A percentile compares a stretch with the other conserved stretches of the same genome.
These are phyloP conservation scores for Heterobasidion irregulare DNA, from an alignment of 1,284 basidiomycete genomes.

Conservation along the genomic window DNA sequence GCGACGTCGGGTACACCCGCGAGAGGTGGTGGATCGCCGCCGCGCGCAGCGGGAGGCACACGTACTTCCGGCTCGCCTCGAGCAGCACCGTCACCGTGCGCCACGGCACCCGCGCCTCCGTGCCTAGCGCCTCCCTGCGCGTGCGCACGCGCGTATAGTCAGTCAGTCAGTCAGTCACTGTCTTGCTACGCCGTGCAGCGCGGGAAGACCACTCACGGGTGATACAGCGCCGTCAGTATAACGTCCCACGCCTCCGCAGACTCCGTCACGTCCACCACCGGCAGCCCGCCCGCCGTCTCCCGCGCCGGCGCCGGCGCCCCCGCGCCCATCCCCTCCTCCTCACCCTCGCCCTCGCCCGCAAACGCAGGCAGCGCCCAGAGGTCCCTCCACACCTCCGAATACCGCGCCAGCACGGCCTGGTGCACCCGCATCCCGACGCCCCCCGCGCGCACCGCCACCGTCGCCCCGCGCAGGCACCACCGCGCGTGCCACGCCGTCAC, in stretches of 20 bases:
- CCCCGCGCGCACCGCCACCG: too few species aligned
- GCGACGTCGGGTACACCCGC: neutral
- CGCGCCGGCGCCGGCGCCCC: neutral
- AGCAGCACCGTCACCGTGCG: neutral
- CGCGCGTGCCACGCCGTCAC: too few species aligned
- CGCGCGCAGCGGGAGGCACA: slow-evolving; percentile 1
- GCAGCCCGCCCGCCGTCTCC: neutral
- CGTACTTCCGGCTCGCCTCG: slow-evolving; percentile 2
- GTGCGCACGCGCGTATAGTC: too few species aligned
- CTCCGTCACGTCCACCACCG: neutral
- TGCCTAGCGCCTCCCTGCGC: neutral
- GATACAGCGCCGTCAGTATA: neutral
- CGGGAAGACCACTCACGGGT: neutral
- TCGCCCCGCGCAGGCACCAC: too few species aligned
- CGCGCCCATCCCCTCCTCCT: too few species aligned
- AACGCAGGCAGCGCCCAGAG: too few species aligned
- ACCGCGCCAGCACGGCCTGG: too few species aligned
- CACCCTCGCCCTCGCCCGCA: neutral
- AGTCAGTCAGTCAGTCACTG: too few species aligned
- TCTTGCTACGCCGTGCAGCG: too few species aligned
- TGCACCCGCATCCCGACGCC: too few species aligned
- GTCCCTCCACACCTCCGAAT: too few species aligned
- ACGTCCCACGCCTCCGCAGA: neutral
- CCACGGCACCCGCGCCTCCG: neutral
- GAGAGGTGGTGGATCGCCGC: neutral